Percentiles rank a stretch among this genome's conserved stretches.
These are phyloP conservation scores for Sicyos edulis DNA, from an alignment of 306 rosid genomes.

Conservation along the genomic window DNA sequence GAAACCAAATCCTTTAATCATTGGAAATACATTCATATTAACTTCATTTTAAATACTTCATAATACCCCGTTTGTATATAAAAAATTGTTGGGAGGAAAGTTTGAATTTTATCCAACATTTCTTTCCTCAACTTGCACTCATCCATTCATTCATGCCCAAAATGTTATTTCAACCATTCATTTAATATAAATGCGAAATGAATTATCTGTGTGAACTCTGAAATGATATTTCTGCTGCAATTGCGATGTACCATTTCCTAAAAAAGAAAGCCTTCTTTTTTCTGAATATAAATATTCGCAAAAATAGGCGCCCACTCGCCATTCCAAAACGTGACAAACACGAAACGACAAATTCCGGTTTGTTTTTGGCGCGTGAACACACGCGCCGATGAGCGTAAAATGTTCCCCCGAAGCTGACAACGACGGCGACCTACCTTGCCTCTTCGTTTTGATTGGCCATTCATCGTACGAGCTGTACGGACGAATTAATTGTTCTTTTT, in stretches of 20 bases:
- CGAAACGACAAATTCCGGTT: neutral
- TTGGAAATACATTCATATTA: too few species aligned
- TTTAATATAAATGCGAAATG: neutral
- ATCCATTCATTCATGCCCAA: too few species aligned
- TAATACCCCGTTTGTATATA: too few species aligned
- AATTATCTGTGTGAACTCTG: too few species aligned
- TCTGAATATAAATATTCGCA: neutral
- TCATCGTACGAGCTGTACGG: constrained; percentile 12
- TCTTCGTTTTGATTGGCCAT: constrained; percentile 5
- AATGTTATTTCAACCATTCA: too few species aligned
- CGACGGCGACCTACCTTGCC: neutral
- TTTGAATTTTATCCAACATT: too few species aligned
- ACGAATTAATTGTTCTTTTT: neutral
- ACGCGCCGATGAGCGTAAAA: neutral
- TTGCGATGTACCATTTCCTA: neutral
- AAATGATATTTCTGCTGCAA: neutral
- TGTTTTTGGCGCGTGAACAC: neutral
- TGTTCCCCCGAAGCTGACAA: neutral
- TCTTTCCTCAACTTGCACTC: too few species aligned
- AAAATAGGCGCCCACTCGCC: neutral
- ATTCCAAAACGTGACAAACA: neutral
- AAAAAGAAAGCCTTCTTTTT: neutral
- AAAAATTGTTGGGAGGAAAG: too few species aligned
- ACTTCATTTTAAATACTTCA: too few species aligned
- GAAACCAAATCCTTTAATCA: too few species aligned